Percentiles rank a stretch among this genome's conserved stretches.
Evolutionary conservation across 2,329 filamentous ascomycete species (phyloP).

Genomic region (Fusarium domesticum): DNA sequence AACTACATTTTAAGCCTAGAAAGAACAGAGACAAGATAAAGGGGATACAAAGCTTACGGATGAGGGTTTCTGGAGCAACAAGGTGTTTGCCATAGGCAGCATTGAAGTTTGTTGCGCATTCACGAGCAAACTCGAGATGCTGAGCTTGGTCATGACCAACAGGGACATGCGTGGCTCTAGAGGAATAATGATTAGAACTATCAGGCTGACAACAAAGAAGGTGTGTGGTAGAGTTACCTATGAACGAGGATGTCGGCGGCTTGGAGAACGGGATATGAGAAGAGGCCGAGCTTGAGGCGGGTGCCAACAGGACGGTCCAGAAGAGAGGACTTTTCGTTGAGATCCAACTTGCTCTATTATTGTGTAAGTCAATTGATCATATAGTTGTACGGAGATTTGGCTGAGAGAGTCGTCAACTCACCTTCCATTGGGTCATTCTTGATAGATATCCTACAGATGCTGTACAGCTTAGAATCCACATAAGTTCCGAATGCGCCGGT

Average conservation of each 20-base stretch:
- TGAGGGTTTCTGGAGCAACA: slow-evolving; percentile 64
- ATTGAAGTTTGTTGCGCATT: slow-evolving; percentile 87
- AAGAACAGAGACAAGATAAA: neutral
- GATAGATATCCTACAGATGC: slow-evolving; percentile 91
- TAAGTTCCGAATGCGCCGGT: slow-evolving; percentile 78
- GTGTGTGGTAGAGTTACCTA: no score
- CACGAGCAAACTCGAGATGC: slow-evolving; percentile 88
- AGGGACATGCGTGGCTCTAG: slow-evolving; percentile 84
- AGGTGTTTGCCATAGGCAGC: slow-evolving; percentile 64
- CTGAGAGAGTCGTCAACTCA: slow-evolving; percentile 30
- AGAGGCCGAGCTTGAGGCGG: slow-evolving; percentile 77
- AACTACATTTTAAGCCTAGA: neutral
- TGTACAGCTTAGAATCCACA: slow-evolving; percentile 94
- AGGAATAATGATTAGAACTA: neutral
- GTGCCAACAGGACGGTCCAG: slow-evolving; percentile 58
- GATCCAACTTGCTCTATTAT: slow-evolving; percentile 66
- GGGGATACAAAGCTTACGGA: slow-evolving; percentile 50
- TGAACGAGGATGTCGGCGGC: slow-evolving; percentile 92
- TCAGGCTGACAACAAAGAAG: no score
- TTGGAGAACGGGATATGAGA: slow-evolving; percentile 94
- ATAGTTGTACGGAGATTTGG: neutral
- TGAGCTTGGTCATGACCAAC: slow-evolving; percentile 95
- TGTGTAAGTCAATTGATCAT: slow-evolving; percentile 5
- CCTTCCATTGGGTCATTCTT: slow-evolving; percentile 99
- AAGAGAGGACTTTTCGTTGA: slow-evolving; percentile 56